Evolutionary conservation across 2,329 filamentous ascomycete species (phyloP), one percentile per base, ranked within the genome.

Genomic region (Pyricularia sp.): DNA sequence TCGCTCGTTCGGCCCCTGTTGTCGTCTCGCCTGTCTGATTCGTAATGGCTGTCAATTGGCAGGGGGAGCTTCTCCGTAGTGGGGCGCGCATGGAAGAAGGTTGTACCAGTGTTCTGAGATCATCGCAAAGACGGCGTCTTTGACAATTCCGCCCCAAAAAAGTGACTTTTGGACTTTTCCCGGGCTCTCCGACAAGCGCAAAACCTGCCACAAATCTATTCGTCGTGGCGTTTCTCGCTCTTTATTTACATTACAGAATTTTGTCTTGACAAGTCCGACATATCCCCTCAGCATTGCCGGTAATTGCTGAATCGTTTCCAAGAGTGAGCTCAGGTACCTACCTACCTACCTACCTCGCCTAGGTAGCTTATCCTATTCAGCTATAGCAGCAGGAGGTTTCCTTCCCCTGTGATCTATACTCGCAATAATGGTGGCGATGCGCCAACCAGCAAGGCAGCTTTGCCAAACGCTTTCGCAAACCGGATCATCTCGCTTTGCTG

Each of bases 371-470:
- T 30, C 26, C 26, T 63, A 12, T 28, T 26, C 28, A 2, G 26
- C 9, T 20, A 14, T 25, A 30, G 26, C 59, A 30, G 14, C 25
- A 63, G 59, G 28, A 28, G 25, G 11, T 28, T 28, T 30, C 26
- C 25, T 28, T 17, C 28, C 59, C 9, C 25, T 66, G n/a, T 23
- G 5, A n/a, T 7, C 59, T 26, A 42, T n/a, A 36, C 42, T 59
- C 42, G 42, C 42, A n/a, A 23, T 1, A 70, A 82, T 83, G 81
- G 77, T 50, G 59, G 55, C 80, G 58, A 71, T 81, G 69, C 78
- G 79, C 70, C 79, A 79, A 69, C 78, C 79, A 31, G 74, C 78
- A 65, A 73, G 75, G 67, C 78, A 76, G 70, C 77, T 82, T 69
- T 78, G 79, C 68, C 75, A 72, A 73, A 72, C 71, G 68, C 71